These are phyloP conservation scores for Arabis hirsuta DNA, from an alignment of 345 rosid genomes.

Conservation along the genomic window DNA sequence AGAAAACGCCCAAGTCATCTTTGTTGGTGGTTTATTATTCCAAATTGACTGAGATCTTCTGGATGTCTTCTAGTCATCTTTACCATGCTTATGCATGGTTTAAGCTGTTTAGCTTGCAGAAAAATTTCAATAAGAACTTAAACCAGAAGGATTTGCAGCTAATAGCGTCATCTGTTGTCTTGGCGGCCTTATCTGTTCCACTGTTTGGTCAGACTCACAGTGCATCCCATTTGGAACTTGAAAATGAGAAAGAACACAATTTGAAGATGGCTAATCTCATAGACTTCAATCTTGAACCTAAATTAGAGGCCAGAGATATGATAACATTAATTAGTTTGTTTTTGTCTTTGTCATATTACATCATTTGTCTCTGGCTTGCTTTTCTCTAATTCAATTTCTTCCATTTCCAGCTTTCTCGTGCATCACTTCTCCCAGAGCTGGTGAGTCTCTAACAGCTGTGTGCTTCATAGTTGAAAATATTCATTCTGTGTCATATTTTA, in stretches of 20 bases:
- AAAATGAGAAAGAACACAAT: slow-evolving; percentile 90
- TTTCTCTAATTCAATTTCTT: slow-evolving; percentile 21
- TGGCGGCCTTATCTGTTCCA: slow-evolving; percentile 84
- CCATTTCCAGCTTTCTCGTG: slow-evolving; percentile 74
- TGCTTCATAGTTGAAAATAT: slow-evolving; percentile 20
- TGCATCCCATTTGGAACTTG: slow-evolving; percentile 89
- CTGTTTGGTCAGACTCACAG: slow-evolving; percentile 67
- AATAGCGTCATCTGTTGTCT: slow-evolving; percentile 90
- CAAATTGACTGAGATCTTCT: slow-evolving; percentile 87
- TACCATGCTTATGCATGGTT: slow-evolving; percentile 98
- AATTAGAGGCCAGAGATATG: slow-evolving; percentile 86
- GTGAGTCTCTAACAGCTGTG: too few species aligned
- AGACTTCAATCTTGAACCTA: slow-evolving; percentile 84
- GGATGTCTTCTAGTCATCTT: slow-evolving; percentile 93
- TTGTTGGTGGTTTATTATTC: slow-evolving; percentile 93
- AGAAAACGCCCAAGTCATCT: slow-evolving; percentile 92
- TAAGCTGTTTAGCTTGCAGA: slow-evolving; percentile 92
- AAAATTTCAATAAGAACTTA: slow-evolving; percentile 91
- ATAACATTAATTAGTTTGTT: slow-evolving; percentile 44
- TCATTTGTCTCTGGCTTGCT: slow-evolving; percentile 17
- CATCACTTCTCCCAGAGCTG: slow-evolving; percentile 88
- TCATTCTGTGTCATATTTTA: slow-evolving; percentile 1
- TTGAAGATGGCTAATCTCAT: slow-evolving; percentile 93
- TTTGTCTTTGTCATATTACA: background rate
- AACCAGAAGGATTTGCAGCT: slow-evolving; percentile 94